These are phyloP conservation scores for Anisodus acutangulus DNA, from an alignment of 257 asterid species.

Conservation along the genomic window DNA sequence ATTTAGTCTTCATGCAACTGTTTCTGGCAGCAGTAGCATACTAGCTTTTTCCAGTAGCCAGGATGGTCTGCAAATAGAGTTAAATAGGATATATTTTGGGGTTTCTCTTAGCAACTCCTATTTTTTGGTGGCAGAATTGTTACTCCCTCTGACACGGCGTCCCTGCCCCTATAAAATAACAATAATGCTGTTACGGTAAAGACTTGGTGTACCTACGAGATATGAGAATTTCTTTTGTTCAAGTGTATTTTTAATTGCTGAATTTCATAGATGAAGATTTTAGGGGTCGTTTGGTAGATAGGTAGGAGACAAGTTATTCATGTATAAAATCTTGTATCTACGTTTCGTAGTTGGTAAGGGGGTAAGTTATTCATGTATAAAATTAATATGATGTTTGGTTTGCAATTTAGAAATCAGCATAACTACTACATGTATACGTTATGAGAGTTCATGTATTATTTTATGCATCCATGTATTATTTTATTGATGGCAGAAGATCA, in stretches of 20 bases:
- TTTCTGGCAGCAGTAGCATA: slow-evolving; percentile 13
- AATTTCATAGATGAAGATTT: background rate
- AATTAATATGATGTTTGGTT: too few relatives aligned
- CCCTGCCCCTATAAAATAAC: background rate
- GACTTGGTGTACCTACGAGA: background rate
- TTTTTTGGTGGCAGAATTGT: background rate
- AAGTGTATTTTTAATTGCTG: background rate
- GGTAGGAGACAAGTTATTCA: too few relatives aligned
- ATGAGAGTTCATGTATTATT: too few relatives aligned
- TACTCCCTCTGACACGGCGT: background rate
- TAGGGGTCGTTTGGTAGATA: too few relatives aligned
- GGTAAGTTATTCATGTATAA: too few relatives aligned
- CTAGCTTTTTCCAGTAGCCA: background rate
- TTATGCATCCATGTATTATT: too few relatives aligned
- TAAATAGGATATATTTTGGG: background rate
- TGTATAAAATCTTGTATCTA: too few relatives aligned
- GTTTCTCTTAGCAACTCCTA: slow-evolving; percentile 17
- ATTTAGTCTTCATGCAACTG: background rate
- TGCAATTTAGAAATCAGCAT: too few relatives aligned
- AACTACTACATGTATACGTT: too few relatives aligned
- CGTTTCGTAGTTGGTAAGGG: too few relatives aligned
- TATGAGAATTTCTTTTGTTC: background rate
- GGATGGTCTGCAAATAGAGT: background rate
- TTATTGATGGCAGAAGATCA: too few relatives aligned
- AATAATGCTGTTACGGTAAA: background rate